These are phyloP conservation scores for Aciculosporium take DNA, from an alignment of 2,329 filamentous ascomycete species.

Conservation along the genomic window DNA sequence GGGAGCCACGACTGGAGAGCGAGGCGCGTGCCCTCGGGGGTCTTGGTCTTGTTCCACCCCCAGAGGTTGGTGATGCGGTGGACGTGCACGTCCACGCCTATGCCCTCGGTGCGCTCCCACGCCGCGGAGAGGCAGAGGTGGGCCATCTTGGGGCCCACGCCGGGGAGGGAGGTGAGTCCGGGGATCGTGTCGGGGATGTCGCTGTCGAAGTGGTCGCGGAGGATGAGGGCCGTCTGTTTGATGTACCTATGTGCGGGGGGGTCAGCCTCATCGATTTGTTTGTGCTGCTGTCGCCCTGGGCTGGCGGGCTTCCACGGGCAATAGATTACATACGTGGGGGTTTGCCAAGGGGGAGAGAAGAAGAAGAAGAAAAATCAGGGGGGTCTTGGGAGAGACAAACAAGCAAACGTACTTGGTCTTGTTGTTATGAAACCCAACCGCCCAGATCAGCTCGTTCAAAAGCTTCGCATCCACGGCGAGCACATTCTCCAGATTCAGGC, in stretches of 20 bases:
- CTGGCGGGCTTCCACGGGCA: too few relatives aligned
- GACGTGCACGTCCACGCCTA: slow-evolving; percentile 89
- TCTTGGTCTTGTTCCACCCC: slow-evolving; percentile 76
- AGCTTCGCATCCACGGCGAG: slow-evolving; percentile 52
- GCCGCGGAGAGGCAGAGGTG: slow-evolving; percentile 71
- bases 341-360: neutral
- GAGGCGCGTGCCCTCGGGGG: slow-evolving; percentile 66
- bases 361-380: neutral
- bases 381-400: neutral
- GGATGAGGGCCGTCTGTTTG: slow-evolving; percentile 57
- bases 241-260: slow-evolving; percentile 33
- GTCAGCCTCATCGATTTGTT: neutral
- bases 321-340: too few relatives aligned
- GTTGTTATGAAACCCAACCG: slow-evolving; percentile 89
- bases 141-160: slow-evolving; percentile 91
- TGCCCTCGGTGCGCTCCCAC: slow-evolving; percentile 53
- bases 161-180: slow-evolving; percentile 63
- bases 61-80: slow-evolving; percentile 89
- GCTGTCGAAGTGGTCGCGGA: slow-evolving; percentile 52
- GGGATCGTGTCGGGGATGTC: slow-evolving; percentile 72
- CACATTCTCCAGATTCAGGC: slow-evolving; percentile 63
- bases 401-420: slow-evolving; percentile 50
- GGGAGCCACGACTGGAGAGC: slow-evolving; percentile 74
- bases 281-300: neutral
- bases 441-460: slow-evolving; percentile 61